Conservation (phyloP, 164 flowering plant genomes). For the Aristolochia fimbriata region DNA sequence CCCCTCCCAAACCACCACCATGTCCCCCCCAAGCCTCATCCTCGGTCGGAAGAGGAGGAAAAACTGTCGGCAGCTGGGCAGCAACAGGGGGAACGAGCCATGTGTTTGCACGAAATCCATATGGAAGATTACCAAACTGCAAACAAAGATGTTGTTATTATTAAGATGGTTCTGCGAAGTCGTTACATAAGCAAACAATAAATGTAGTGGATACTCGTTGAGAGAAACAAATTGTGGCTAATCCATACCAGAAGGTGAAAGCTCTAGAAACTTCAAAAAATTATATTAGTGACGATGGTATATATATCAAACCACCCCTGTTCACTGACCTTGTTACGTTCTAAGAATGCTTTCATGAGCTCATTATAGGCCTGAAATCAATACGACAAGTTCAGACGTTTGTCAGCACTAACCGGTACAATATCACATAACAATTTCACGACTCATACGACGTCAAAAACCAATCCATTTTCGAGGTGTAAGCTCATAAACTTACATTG, state of each 20-base stretch:
- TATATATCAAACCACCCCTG: neutral
- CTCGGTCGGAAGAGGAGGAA: constrained; percentile 82
- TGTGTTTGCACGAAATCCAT: constrained; percentile 95
- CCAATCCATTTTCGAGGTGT: too few species aligned
- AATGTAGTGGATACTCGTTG: too few species aligned
- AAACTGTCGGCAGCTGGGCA: constrained; percentile 51
- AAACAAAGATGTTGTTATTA: constrained; percentile 3
- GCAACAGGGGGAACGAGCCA: constrained; percentile 94
- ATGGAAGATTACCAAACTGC: constrained; percentile 99
- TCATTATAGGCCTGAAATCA: constrained; percentile 74
- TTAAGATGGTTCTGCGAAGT: too few species aligned
- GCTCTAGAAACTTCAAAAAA: too few species aligned
- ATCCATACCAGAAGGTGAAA: too few species aligned
- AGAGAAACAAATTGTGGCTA: too few species aligned
- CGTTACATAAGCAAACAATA: too few species aligned
- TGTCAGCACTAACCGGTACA: too few species aligned
- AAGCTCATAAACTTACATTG: constrained; percentile 41
- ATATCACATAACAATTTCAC: too few species aligned
- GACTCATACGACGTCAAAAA: too few species aligned
- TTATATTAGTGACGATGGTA: too few species aligned
- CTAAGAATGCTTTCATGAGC: constrained; percentile 85
- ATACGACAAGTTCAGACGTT: constrained; percentile 4
- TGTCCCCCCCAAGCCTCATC: constrained; percentile 93
- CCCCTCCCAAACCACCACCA: constrained; percentile 95
- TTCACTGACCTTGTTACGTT: constrained; percentile 75